phyloP scores from a whole-genome alignment of 306 rosid species.

The Chamaecrista fasciculata region DNA sequence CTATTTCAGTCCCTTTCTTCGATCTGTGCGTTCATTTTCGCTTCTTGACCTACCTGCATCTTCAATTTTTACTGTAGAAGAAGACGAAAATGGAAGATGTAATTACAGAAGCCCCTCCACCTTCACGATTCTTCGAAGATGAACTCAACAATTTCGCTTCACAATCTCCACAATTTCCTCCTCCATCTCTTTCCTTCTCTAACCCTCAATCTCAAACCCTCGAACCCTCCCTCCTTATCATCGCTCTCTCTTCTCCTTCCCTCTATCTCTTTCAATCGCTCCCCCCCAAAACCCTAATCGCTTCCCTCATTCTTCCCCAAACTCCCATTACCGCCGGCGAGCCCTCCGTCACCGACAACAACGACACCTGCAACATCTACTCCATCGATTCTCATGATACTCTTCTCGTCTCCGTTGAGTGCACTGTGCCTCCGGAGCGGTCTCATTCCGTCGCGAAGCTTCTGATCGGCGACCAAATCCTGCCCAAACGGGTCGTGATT shows the following conservation, averaged over 20 bases:
- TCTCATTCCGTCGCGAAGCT: constrained; percentile 48
- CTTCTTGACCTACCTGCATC: too few relatives aligned
- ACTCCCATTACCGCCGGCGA: constrained; percentile 38
- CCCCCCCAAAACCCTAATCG: constrained; percentile 41
- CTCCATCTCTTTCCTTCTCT: constrained; percentile 61
- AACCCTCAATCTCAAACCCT: constrained; percentile 39
- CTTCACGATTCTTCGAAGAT: constrained; percentile 74
- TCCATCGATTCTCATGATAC: constrained; percentile 23
- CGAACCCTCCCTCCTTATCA: constrained; percentile 62
- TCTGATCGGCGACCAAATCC: constrained; percentile 43
- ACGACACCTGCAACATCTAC: constrained; percentile 51
- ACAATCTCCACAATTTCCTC: constrained; percentile 58
- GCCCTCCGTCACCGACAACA: constrained; percentile 45
- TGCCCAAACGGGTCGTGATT: constrained; percentile 51
- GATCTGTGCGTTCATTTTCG: too few relatives aligned
- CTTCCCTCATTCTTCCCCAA: constrained; percentile 73
- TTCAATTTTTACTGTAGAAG: too few relatives aligned
- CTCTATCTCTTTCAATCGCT: constrained; percentile 52
- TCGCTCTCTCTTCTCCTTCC: constrained; percentile 65
- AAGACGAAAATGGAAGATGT: constrained; percentile 65
- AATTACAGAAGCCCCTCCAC: constrained; percentile 76
- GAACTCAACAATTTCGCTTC: constrained; percentile 74
- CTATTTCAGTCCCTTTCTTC: too few relatives aligned
- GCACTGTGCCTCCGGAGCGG: constrained; percentile 44
- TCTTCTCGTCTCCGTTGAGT: constrained; percentile 47